Conservation (phyloP, 2,329 filamentous ascomycete species). For the Aspergillus japonicus region DNA sequence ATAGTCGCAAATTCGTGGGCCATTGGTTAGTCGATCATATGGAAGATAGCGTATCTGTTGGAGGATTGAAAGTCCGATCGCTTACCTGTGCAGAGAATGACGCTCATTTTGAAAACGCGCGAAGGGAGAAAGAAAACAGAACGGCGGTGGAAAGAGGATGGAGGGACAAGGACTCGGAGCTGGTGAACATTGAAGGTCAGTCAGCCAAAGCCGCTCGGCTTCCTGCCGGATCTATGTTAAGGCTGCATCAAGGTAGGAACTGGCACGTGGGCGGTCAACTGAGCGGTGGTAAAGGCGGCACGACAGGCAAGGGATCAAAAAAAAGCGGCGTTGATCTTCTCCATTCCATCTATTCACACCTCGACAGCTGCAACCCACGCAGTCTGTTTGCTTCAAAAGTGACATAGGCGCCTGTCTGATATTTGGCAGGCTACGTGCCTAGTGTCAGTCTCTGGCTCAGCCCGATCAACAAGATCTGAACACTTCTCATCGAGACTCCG, state of each 20-base stretch:
- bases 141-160: neutral
- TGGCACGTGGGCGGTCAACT: conserved; percentile 48
- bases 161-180: conserved; percentile 6
- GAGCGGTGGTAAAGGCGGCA: conserved; percentile 62
- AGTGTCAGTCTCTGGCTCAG: neutral
- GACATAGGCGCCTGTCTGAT: neutral
- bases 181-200: neutral
- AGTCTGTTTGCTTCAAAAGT: neutral
- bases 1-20: conserved; percentile 14
- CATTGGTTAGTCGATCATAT: conserved; percentile 10
- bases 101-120: conserved; percentile 53
- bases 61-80: neutral
- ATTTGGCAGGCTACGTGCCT: neutral
- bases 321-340: neutral
- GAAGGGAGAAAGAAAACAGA: neutral
- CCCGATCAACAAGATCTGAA: neutral
- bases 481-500: neutral
- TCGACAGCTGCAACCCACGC: neutral
- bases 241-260: neutral
- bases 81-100: conserved; percentile 66
- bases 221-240: conserved; percentile 19
- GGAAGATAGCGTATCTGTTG: neutral
- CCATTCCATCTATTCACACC: neutral
- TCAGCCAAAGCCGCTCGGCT: conserved; percentile 6
- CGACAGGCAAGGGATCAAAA: neutral